Evolutionary conservation across 305 asterid genomes (phyloP), one percentile per base, ranked within the genome.

Genomic region (Ruellia speciosa): DNA sequence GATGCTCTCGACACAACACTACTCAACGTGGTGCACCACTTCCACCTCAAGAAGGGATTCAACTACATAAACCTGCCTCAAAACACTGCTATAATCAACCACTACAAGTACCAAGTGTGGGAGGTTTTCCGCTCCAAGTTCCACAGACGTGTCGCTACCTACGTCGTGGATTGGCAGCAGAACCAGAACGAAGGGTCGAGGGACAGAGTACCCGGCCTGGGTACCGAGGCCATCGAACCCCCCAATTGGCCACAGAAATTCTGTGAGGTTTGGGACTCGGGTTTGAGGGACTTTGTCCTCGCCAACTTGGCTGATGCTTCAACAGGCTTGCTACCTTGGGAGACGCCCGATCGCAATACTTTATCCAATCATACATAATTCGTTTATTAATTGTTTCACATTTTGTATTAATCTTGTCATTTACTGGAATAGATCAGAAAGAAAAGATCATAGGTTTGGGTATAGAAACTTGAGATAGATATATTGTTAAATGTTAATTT

Each of bases 51-150:
- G 72, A 75, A 79, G 33, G 96, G 90, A 14, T 88, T 67, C 68
- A 77, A 59, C 18, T 88, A 84, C 77, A 17, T 81, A 61, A 81
- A 92, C 61, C 54, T 92, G 75, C 99, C 81, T 17, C 79, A 70
- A 59, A 78, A 79, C 51, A 77, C 79, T 5, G 97, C 83, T 3
- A 69, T 90, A 6, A 74, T 88, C 58, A 90, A 87, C 60, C 95
- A 88, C 64, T 90, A 88, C 20, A 90, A 90, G 62, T 90, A 88
- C 73, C 98, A 85, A 61, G 96, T 80, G 57, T 88, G 98, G 98
- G 88, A 82, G 62, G 86, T 90, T 40, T 90, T 88, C 34, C 72
- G 89, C 56, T 78, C 95, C 0, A 90, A 90, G 66, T 90, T 88
- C 62, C 82, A 78, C 59, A 67, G 97, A 64, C 67, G 99, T 33